Conservation (phyloP, 768 basidiomycete species). For the Suillus luteus region DNA sequence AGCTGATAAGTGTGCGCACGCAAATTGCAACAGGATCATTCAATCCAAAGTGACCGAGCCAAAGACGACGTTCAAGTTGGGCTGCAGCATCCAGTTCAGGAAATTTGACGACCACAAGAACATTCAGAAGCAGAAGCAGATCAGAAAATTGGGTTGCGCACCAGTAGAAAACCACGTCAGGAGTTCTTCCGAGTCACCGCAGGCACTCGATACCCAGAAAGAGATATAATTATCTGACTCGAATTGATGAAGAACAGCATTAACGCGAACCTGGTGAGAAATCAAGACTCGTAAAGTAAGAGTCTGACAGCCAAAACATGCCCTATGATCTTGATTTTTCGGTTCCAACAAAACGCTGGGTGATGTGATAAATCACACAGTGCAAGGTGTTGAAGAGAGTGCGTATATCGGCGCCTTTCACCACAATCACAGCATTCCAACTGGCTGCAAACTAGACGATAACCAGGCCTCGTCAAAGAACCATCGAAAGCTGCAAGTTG, state of each 20-base stretch:
- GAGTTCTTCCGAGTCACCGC: not conserved
- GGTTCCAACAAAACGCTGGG: not conserved
- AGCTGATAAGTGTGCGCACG: not conserved
- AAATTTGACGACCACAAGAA: not conserved
- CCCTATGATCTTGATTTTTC: not conserved
- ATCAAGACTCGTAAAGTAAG: not conserved
- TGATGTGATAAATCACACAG: not conserved
- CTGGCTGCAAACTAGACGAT: not conserved
- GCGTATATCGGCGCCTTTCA: slow-evolving; percentile 2
- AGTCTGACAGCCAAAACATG: not conserved
- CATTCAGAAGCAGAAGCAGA: not conserved
- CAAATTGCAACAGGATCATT: not conserved
- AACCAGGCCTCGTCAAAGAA: not conserved
- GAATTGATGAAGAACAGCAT: not conserved
- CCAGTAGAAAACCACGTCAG: not conserved
- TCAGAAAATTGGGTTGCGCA: not conserved
- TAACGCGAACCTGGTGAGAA: not conserved
- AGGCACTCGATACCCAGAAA: slow-evolving; percentile 3
- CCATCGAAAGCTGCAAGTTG: not conserved
- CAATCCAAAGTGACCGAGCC: slow-evolving; percentile 1
- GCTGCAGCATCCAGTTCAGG: not conserved
- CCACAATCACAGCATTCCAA: slow-evolving; percentile 5
- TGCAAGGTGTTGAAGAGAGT: no score
- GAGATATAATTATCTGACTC: slow-evolving; percentile 1
- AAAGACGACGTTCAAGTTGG: not conserved